Conservation (phyloP, 306 rosid genomes). For the Pyrus betulifolia region DNA sequence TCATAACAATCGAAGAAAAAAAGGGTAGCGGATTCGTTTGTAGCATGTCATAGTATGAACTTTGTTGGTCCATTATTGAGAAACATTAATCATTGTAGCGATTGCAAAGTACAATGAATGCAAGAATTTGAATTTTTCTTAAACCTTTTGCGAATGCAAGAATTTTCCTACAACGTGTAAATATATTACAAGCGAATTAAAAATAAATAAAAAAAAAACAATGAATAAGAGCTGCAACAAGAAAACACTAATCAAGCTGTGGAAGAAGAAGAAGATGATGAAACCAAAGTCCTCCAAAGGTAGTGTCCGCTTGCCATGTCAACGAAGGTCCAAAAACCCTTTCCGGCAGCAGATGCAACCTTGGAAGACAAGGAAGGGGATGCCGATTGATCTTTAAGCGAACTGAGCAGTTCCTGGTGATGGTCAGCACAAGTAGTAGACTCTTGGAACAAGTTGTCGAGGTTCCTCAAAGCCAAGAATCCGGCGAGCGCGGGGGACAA, state of each 20-base stretch:
- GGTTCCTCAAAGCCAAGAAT: background rate
- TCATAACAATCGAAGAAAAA: background rate
- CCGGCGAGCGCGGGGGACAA: background rate
- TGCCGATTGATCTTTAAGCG: background rate
- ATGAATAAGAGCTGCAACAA: background rate
- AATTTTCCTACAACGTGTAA: no score
- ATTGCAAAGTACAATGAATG: background rate
- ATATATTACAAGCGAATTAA: background rate
- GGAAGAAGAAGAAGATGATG: background rate
- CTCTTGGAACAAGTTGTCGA: no score
- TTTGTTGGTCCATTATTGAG: background rate
- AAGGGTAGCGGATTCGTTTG: background rate
- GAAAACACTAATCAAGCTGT: background rate
- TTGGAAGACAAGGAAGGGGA: background rate
- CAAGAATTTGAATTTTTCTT: conserved; percentile 1
- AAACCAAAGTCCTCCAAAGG: background rate
- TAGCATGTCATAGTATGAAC: background rate
- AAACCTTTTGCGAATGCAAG: no score
- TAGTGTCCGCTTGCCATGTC: conserved; percentile 10
- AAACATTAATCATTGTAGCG: background rate
- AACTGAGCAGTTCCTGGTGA: background rate
- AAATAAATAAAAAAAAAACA: background rate
- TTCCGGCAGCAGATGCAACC: background rate
- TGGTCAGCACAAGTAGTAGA: background rate
- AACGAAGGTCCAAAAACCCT: background rate